Percentiles rank a stretch among this genome's conserved stretches.
Evolutionary conservation across 352 stramenopile genomes (phyloP).

Genomic region (Peronosclerospora sorghi): DNA sequence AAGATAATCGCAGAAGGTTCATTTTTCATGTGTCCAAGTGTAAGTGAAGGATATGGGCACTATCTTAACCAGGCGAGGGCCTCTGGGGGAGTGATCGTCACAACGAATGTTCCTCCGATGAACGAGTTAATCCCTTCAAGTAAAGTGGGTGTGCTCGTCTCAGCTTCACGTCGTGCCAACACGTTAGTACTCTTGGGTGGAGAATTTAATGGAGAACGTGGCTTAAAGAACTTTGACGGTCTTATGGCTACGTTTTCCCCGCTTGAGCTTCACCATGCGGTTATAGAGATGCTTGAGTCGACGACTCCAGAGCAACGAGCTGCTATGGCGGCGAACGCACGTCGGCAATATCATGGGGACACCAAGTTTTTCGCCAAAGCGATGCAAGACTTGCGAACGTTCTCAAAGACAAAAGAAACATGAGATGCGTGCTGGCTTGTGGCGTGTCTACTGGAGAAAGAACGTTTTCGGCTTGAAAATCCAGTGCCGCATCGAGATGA

Average conservation of each 20-base stretch:
- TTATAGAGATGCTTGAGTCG: slow-evolving; percentile 10
- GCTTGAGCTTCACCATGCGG: slow-evolving; percentile 9
- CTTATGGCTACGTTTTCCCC: slow-evolving; percentile 14
- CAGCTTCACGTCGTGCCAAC: slow-evolving; percentile 4
- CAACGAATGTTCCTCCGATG: slow-evolving; percentile 44
- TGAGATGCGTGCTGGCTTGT: no score
- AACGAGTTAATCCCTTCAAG: slow-evolving; percentile 35
- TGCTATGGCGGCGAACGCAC: slow-evolving; percentile 14
- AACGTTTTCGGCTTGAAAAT: no score
- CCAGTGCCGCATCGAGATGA: no score
- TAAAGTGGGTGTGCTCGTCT: slow-evolving; percentile 9
- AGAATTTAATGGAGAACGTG: slow-evolving; percentile 12
- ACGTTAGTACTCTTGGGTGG: slow-evolving; percentile 12
- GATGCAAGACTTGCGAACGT: slow-evolving; percentile 28
- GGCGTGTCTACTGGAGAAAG: no score
- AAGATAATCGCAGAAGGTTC: slow-evolving; percentile 31
- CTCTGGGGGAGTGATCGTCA: slow-evolving; percentile 32
- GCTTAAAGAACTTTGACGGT: slow-evolving; percentile 14
- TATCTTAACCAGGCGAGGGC: slow-evolving; percentile 60
- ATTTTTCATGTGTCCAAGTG: slow-evolving; percentile 49
- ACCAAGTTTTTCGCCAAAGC: slow-evolving; percentile 30
- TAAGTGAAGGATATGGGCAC: slow-evolving; percentile 50
- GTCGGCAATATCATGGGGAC: slow-evolving; percentile 33
- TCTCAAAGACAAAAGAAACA: slow-evolving; percentile 5
- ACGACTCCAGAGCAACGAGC: slow-evolving; percentile 24